Evolutionary conservation across 129 eudicot genomes (phyloP), one percentile per base, ranked within the genome.

Genomic region (Escallonia rubra): DNA sequence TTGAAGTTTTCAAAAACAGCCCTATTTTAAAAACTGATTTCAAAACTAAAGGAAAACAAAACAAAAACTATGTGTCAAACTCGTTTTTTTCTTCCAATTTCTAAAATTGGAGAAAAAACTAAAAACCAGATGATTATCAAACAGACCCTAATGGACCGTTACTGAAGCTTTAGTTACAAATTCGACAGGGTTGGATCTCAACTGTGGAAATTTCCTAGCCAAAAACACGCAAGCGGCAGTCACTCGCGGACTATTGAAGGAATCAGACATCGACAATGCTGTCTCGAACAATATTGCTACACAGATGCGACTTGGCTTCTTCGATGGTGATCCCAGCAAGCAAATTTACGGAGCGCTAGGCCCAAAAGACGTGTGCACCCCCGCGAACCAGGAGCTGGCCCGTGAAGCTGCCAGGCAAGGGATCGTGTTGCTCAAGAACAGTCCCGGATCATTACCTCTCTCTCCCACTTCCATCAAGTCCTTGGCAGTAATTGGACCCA

Each of bases 371-470:
- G 99, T 94, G 4, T 94, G 99, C 76, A 89, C 95, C 11, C 60
- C 88, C 3, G 82, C 64, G 10, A 78, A 85, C 82, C 99, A 83
- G 56, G 97, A 84, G 66, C 84, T 94, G 3, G 99, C 99, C 10
- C 93, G 87, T 41, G 96, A 94, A 68, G 99, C 91, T 4, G 99
- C 99, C 11, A 84, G 99, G 53, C 95, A 94, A 69, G 99, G 99
- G 57, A 82, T 87, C 14, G 99, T 89, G 61, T 75, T 94, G 71
- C 99, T 94, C 56, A 89, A 94, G 80, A 89, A 94, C 79, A 72
- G 41, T 39, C 50, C 55, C 3, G 87, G 84, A 11, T 80, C 93
- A 10, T 67, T 94, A 8, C 99, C 99, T n/a, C 82, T 94, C 41
- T 84, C 96, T 9, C 72, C 88, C 6, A 74, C 91, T 11, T 16